phyloP scores from a whole-genome alignment of 176 grass and related monocot species.

The Otatea glauca region DNA sequence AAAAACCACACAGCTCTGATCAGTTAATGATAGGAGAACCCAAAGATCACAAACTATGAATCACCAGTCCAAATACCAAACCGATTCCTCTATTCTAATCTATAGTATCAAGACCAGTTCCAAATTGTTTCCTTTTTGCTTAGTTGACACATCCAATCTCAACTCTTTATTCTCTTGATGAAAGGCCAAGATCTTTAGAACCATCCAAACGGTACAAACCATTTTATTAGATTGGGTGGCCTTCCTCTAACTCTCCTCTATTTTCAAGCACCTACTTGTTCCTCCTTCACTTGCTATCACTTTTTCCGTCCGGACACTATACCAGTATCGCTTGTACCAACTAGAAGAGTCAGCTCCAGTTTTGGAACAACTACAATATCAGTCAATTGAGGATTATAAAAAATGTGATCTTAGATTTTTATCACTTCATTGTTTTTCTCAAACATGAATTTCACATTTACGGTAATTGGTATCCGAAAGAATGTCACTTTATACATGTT shows the following conservation, averaged over 20 bases:
- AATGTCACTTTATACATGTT: background rate
- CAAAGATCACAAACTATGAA: background rate
- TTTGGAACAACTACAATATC: background rate
- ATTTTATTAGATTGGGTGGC: background rate
- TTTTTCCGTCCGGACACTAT: background rate
- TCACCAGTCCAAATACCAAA: background rate
- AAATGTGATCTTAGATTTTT: background rate
- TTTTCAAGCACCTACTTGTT: background rate
- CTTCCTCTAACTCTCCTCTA: background rate
- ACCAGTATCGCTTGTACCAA: constrained; percentile 18
- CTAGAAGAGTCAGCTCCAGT: constrained; percentile 14
- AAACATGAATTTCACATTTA: constrained; percentile 7
- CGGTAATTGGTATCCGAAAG: background rate
- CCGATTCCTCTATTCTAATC: background rate
- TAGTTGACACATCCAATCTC: background rate
- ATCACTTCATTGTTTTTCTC: background rate
- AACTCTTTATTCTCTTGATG: background rate
- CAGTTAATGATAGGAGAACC: constrained; percentile 2
- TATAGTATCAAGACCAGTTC: background rate
- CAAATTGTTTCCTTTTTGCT: constrained; percentile 17
- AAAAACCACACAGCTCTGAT: background rate
- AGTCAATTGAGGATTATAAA: background rate
- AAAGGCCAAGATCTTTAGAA: background rate
- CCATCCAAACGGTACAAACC: background rate
- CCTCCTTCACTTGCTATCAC: constrained; percentile 16